A percentile compares a stretch with the other conserved stretches of the same genome.
These are phyloP conservation scores for Trichoderma atrobrunneum DNA, from an alignment of 2,329 filamentous ascomycete genomes.

Conservation along the genomic window DNA sequence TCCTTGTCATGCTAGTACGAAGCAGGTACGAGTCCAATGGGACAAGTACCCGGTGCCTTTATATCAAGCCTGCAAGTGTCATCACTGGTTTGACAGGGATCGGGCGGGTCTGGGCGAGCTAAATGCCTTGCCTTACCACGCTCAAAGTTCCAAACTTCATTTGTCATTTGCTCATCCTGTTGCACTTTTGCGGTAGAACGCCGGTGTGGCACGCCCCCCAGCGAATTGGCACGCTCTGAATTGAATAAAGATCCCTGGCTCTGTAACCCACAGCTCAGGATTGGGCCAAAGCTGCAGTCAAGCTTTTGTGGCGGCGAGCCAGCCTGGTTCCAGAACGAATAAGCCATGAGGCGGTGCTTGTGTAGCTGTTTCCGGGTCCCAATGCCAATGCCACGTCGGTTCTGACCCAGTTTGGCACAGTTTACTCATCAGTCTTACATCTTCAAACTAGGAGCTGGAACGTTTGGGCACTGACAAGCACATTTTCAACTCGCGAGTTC, in stretches of 20 bases:
- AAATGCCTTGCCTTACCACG: not conserved
- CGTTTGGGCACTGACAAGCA: not conserved
- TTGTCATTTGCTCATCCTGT: not conserved
- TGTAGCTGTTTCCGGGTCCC: not conserved
- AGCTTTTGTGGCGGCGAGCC: constrained; percentile 8
- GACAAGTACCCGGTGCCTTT: not conserved
- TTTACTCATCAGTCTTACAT: constrained; percentile 8
- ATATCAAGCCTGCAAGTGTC: not conserved
- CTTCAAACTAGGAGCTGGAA: not conserved
- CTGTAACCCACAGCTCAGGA: not conserved
- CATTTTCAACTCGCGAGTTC: not conserved
- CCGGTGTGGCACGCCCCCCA: not conserved
- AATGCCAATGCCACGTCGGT: constrained; percentile 3
- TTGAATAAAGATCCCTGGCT: not conserved
- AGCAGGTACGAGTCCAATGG: not conserved
- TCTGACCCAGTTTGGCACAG: not conserved
- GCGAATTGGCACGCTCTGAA: not conserved
- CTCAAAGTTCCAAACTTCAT: not conserved
- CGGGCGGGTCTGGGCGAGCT: not conserved
- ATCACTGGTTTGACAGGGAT: not conserved
- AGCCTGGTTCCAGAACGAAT: not conserved
- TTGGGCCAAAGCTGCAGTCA: not conserved
- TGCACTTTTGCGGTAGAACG: not conserved
- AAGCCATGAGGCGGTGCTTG: not conserved
- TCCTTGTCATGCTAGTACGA: not conserved